Conservation (phyloP, 208 protist species). For the Trypanosoma rangeli region DNA sequence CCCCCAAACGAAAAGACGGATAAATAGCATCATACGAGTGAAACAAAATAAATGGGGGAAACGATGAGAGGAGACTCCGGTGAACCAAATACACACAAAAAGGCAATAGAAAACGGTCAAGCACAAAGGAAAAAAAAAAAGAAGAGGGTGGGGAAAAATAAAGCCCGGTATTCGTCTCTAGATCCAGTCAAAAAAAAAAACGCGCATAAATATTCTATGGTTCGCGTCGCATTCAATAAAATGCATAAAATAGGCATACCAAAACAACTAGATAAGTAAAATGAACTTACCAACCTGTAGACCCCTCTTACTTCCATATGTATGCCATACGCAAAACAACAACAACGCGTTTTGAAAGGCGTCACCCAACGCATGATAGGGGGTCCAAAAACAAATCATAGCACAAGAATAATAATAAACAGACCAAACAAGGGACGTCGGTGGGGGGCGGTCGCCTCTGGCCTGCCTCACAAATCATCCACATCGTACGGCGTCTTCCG, state of each 20-base stretch:
- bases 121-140: conserved; percentile 14
- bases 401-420: no score
- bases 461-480: conserved; percentile 17
- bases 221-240: conserved; percentile 1
- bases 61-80: neutral
- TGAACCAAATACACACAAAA: neutral
- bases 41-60: neutral
- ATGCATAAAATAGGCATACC: neutral
- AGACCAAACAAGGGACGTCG: neutral
- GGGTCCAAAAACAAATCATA: neutral
- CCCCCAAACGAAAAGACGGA: neutral
- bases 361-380: neutral
- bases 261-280: conserved; percentile 8
- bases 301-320: neutral
- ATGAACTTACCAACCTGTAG: neutral
- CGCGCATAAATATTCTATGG: neutral
- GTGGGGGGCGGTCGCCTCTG: neutral
- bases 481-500: conserved; percentile 40
- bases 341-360: neutral
- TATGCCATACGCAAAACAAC: neutral
- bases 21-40: no score
- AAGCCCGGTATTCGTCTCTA: neutral
- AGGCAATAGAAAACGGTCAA: neutral
- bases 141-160: no score
- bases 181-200: neutral